A percentile compares a stretch with the other conserved stretches of the same genome.
phyloP scores from a whole-genome alignment of 352 stramenopile species.

The Phytophthora citricola region DNA sequence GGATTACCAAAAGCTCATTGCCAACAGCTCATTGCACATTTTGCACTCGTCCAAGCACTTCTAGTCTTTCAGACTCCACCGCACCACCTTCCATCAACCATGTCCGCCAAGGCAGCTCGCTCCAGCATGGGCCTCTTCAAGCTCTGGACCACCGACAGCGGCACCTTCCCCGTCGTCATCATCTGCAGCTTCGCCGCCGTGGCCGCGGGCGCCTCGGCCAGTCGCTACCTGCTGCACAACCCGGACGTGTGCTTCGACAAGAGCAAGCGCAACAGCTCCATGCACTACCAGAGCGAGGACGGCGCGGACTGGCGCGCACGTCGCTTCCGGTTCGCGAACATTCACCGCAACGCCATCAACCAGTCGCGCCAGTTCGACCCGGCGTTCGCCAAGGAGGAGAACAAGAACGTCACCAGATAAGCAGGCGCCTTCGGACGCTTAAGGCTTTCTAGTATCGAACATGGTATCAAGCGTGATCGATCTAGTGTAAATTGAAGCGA shows the following conservation, averaged over 20 bases:
- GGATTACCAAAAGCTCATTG: not conserved
- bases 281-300: slow-evolving; percentile 50
- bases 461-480: too few relatives aligned
- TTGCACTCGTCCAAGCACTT: slow-evolving; percentile 7
- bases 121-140: slow-evolving; percentile 47
- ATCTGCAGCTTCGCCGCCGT: slow-evolving; percentile 44
- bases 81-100: slow-evolving; percentile 2
- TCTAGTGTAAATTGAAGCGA: too few relatives aligned
- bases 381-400: slow-evolving; percentile 61
- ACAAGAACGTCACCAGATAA: slow-evolving; percentile 66
- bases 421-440: not conserved
- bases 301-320: slow-evolving; percentile 64
- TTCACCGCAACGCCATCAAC: slow-evolving; percentile 76
- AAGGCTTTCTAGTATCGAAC: too few relatives aligned
- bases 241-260: slow-evolving; percentile 77
- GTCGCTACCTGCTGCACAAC: slow-evolving; percentile 59
- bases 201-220: slow-evolving; percentile 37
- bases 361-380: slow-evolving; percentile 70
- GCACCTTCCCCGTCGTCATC: slow-evolving; percentile 69
- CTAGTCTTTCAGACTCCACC: not conserved
- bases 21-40: slow-evolving; percentile 21
- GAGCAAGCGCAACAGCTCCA: slow-evolving; percentile 45
- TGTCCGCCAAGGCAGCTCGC: slow-evolving; percentile 38
- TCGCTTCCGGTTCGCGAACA: slow-evolving; percentile 71
- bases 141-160: slow-evolving; percentile 69